These are phyloP conservation scores for Haplosporangium sp. DNA, from an alignment of 371 early-diverging fungal species.

Conservation along the genomic window DNA sequence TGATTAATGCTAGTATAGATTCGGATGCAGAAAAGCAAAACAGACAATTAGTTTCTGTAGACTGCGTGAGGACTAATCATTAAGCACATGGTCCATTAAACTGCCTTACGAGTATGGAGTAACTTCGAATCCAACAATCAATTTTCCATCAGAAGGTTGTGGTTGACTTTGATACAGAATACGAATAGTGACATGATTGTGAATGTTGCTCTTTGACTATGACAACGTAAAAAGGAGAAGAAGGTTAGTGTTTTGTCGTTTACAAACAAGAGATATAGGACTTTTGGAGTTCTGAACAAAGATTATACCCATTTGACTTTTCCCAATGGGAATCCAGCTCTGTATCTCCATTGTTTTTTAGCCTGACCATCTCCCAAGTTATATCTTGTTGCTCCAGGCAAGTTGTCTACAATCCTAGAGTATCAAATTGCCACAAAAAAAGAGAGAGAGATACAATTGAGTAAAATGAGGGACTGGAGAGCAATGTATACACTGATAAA, in stretches of 20 bases:
- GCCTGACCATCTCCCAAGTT: slow-evolving; percentile 36
- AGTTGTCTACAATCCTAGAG: slow-evolving; percentile 69
- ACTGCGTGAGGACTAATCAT: not conserved
- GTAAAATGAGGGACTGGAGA: not conserved
- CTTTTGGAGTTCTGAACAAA: too few relatives aligned
- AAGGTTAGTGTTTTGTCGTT: not conserved
- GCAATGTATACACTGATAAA: not conserved
- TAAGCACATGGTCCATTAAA: not conserved
- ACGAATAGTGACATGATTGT: slow-evolving; percentile 68
- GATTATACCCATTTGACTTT: slow-evolving; percentile 41
- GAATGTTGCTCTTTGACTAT: slow-evolving; percentile 59
- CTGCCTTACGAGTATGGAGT: slow-evolving; percentile 63
- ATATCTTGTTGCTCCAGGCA: slow-evolving; percentile 68
- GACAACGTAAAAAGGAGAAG: not conserved
- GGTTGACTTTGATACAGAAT: slow-evolving; percentile 64
- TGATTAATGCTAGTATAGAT: slow-evolving; percentile 32
- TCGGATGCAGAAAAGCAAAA: not conserved
- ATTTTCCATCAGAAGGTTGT: slow-evolving; percentile 47
- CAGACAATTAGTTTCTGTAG: not conserved
- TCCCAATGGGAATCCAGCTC: slow-evolving; percentile 67
- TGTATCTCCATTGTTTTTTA: slow-evolving; percentile 56
- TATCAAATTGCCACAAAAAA: not conserved
- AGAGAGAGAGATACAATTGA: not conserved
- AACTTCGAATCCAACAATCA: slow-evolving; percentile 74
- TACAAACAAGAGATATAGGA: too few relatives aligned